Base-by-base conservation (phyloP, 305 asterid genomes). In the Rubia tinctorum region DNA sequence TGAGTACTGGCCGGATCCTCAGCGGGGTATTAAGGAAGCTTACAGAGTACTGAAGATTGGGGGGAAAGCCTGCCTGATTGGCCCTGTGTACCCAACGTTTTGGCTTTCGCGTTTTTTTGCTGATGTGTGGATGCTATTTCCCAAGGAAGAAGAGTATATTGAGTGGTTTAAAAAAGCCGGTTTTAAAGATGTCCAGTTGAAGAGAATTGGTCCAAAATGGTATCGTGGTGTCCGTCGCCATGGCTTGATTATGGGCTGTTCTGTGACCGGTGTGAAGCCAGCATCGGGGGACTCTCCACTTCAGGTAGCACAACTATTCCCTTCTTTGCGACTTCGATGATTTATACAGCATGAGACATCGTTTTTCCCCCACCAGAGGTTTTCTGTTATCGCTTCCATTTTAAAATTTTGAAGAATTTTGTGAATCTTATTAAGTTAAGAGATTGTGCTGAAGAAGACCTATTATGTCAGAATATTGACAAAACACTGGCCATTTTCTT, bases 1-100 rank as follows among this genome's bases (percentile, higher is more conserved):
- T 63, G 98, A 95, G 84, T 95, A 95, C 87, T 95, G 99, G 99
- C 99, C 99, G 5, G 99, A 95, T 80, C 99, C 99, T 45, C 99
- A 92, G 73, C 97, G 98, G 45, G 99, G 99, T 53, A 92, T 95
- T 78, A 80, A 25, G 82, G 99, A 92, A 88, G 99, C 99, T 6
- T 95, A 95, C 84, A 88, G 99, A 69, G 97, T 95, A 42, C 75
- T 95, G 80, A 90, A 88, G 73, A 82, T 88, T 6, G 95, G 96
- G 71, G 96, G 98, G 43, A 92, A 95, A 82, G 98, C 97, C 6
- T 92, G 99, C 85, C 1, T 95, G 44, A 95, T 95, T n/a, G 99
- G 99, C 71, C 99, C 99, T 12, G 97, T 92, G 13, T 82, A 95
- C 74, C 99, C 98, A 22, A 91, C 97, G 7, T 88, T 89, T 78